Conservation (phyloP, 164 flowering plant species). For the Vitis rupestris region DNA sequence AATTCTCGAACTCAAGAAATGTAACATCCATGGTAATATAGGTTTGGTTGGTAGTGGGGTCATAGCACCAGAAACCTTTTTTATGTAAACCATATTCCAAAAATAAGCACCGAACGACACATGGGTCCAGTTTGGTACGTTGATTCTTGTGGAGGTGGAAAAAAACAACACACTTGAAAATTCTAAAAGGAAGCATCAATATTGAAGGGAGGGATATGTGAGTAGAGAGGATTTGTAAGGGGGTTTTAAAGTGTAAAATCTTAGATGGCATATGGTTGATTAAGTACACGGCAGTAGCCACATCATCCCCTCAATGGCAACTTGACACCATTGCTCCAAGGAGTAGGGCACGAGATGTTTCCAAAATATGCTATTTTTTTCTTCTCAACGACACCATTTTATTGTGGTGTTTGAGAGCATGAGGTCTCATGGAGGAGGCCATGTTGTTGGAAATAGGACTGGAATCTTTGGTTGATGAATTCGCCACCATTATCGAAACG, state of each 20-base stretch:
- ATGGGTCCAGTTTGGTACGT: constrained; percentile 10
- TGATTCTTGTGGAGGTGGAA: background rate
- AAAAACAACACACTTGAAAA: background rate
- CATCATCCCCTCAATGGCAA: background rate
- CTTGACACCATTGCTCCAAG: background rate
- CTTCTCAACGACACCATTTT: too few species aligned
- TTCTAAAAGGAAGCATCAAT: background rate
- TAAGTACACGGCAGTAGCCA: background rate
- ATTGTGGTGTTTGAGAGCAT: too few species aligned
- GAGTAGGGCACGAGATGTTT: background rate
- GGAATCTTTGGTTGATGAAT: too few species aligned
- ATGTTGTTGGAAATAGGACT: too few species aligned
- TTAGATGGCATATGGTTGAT: constrained; percentile 2
- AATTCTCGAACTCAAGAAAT: background rate
- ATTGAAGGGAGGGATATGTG: background rate
- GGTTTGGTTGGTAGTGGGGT: constrained; percentile 4
- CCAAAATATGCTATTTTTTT: too few species aligned
- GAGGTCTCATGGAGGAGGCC: too few species aligned
- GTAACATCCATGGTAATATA: background rate
- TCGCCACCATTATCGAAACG: too few species aligned
- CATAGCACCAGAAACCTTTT: background rate
- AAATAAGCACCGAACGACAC: background rate
- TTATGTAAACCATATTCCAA: constrained; percentile 5
- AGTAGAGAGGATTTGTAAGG: constrained; percentile 2
- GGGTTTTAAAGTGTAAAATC: constrained; percentile 2